Percentiles rank a stretch among this genome's conserved stretches.
Conservation (phyloP, 495 filamentous ascomycete species). For the Annulohypoxylon maeteangense region DNA sequence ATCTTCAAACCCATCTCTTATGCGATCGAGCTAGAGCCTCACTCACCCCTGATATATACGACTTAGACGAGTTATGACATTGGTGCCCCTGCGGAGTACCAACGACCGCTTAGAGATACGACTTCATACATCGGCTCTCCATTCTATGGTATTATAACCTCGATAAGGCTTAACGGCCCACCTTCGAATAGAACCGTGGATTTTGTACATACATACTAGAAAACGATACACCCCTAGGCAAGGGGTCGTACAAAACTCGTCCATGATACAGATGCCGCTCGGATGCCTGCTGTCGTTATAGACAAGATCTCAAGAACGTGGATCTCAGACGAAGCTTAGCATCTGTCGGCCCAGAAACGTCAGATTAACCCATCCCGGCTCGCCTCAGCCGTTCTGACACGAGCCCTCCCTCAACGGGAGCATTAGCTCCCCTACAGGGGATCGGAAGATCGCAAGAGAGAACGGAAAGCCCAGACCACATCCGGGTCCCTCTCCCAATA, state of each 20-base stretch:
- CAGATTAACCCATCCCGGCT: slow-evolving; percentile 48
- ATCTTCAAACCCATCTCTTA: slow-evolving; percentile 53
- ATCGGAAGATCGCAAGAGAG: slow-evolving; percentile 7
- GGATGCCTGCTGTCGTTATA: slow-evolving; percentile 60
- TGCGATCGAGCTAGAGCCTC: slow-evolving; percentile 47
- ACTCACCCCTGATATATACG: slow-evolving; percentile 19
- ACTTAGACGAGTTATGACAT: slow-evolving; percentile 39
- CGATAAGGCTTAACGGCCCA: slow-evolving; percentile 16
- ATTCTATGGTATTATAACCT: slow-evolving; percentile 38
- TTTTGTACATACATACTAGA: slow-evolving; percentile 2
- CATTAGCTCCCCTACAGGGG: slow-evolving; percentile 43
- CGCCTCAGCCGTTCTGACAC: slow-evolving; percentile 53
- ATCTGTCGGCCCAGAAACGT: slow-evolving; percentile 53
- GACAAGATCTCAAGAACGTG: slow-evolving; percentile 59
- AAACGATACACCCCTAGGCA: slow-evolving; percentile 17
- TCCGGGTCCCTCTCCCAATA: slow-evolving; percentile 50
- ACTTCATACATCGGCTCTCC: slow-evolving; percentile 38
- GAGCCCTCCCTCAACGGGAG: slow-evolving; percentile 49
- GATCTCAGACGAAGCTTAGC: slow-evolving; percentile 54
- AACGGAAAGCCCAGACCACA: slow-evolving; percentile 34
- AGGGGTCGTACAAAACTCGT: slow-evolving; percentile 26
- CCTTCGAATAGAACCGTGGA: slow-evolving; percentile 25
- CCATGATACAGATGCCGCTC: slow-evolving; percentile 53
- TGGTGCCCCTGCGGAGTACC: slow-evolving; percentile 25
- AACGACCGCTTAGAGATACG: slow-evolving; percentile 18